Percentiles rank a stretch among this genome's conserved stretches.
phyloP scores from a whole-genome alignment of 352 stramenopile species.

The Phytopythium montanum region DNA sequence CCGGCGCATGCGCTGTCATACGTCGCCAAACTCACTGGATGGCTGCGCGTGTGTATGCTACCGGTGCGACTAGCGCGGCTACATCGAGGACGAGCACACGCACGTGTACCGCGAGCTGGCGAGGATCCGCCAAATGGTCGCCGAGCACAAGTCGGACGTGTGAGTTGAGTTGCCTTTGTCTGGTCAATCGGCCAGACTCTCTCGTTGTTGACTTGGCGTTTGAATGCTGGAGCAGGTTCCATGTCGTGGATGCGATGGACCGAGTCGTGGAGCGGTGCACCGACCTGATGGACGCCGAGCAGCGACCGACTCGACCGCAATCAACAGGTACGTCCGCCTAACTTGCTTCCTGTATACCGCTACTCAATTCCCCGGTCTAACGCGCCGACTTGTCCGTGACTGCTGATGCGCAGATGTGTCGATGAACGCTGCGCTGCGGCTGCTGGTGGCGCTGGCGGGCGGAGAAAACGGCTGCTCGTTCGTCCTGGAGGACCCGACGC shows the following conservation, averaged over 20 bases:
- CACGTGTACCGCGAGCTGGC: slow-evolving; percentile 20
- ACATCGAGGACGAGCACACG: slow-evolving; percentile 8
- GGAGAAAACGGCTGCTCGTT: slow-evolving; percentile 56
- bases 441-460: slow-evolving; percentile 56
- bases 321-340: neutral
- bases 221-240: slow-evolving; percentile 14
- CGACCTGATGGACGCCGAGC: neutral
- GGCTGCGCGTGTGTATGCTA: neutral
- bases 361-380: slow-evolving; percentile 9
- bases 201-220: neutral
- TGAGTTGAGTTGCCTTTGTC: slow-evolving; percentile 4
- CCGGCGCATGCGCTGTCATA: neutral
- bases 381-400: slow-evolving; percentile 1
- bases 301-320: neutral
- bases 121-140: slow-evolving; percentile 19
- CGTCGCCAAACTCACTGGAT: neutral
- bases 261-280: slow-evolving; percentile 26
- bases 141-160: slow-evolving; percentile 16
- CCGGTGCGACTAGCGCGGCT: neutral
- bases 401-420: slow-evolving; percentile 9
- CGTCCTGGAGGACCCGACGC: slow-evolving; percentile 47
- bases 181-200: neutral
- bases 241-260: slow-evolving; percentile 33
- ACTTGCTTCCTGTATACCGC: neutral
- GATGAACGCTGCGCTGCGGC: slow-evolving; percentile 32